Evolutionary conservation across 2,329 filamentous ascomycete species (phyloP), one percentile per base, ranked within the genome.

Genomic region (Scleromitrula shiraiana): DNA sequence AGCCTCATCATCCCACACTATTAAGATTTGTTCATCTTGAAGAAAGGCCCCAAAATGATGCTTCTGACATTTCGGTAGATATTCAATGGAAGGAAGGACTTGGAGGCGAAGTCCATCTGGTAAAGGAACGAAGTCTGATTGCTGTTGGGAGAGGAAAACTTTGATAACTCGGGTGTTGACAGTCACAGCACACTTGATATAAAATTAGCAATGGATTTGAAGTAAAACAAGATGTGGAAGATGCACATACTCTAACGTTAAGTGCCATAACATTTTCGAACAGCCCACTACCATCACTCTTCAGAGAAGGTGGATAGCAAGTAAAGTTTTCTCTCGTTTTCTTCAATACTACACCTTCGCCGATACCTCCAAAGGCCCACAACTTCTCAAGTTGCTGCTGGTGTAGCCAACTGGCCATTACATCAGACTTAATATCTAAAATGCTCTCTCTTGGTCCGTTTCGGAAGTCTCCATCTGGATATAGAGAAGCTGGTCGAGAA

Each of bases 31-130:
- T n/a, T 70, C 67, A 53, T 80, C 76, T 50, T 74, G 69, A 43
- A 82, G 75, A 60, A 82, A 82, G 7, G 79, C 78, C n/a, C 76
- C 78, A 57, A 80, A 82, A 52, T 82, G 78, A 63, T 82, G 77
- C 60, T 81, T 80, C 59, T 81, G 73, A 56, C 78, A 82, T 20
- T 69, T 64, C 0, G 77, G 75, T 4, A 85, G 67, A 41, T 76
- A 71, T 2, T 68, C 66, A 49, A 83, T 73, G 41, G 72, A 73
- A 2, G 74, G 74, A 19, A 85, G 66, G 4, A 85, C 75, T 58
- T 85, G 82, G 6, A 85, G 65, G 22, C 75, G 75, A 15, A 82
- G 70, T 3, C 76, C 77, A 45, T 74, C 69, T 14, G 71, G 64
- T 14, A 85, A 66, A 8, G 81, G 78, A 8, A 85, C 76, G 54